A percentile compares a stretch with the other conserved stretches of the same genome.
These are phyloP conservation scores for Arachnomyces sp. DNA, from an alignment of 2,329 filamentous ascomycete genomes.

Conservation along the genomic window DNA sequence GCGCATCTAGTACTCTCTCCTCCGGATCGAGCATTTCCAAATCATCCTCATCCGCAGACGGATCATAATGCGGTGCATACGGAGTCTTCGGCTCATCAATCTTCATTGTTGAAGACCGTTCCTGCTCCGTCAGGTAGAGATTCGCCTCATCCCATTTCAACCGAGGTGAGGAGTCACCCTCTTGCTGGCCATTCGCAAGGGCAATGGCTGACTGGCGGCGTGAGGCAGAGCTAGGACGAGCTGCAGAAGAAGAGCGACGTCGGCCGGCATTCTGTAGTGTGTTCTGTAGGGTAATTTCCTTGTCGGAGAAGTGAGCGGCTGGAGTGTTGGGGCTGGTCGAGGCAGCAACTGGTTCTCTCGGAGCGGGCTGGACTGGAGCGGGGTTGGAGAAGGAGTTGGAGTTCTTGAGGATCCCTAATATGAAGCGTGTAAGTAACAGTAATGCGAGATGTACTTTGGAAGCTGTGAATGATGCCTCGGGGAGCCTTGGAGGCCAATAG, in stretches of 20 bases:
- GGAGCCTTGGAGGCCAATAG: constrained; percentile 19
- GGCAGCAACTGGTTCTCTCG: constrained; percentile 28
- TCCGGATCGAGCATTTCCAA: constrained; percentile 20
- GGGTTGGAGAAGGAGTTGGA: constrained; percentile 37
- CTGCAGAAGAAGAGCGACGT: constrained; percentile 70
- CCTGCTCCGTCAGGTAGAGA: constrained; percentile 92
- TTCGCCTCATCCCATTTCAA: constrained; percentile 99
- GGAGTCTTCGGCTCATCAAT: constrained; percentile 98
- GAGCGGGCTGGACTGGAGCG: constrained; percentile 35
- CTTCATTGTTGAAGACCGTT: constrained; percentile 95
- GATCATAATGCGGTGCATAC: constrained; percentile 87
- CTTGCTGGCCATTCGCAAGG: constrained; percentile 39
- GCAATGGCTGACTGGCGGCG: constrained; percentile 60
- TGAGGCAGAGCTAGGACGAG: constrained; percentile 55
- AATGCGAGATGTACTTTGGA: background rate
- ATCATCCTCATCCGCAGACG: constrained; percentile 69
- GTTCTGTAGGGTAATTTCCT: constrained; percentile 89
- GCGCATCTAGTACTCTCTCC: constrained; percentile 53
- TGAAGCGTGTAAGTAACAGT: constrained; percentile 5
- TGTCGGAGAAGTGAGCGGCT: constrained; percentile 38
- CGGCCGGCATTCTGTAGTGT: constrained; percentile 90
- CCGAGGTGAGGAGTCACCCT: constrained; percentile 59
- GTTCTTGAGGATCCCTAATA: constrained; percentile 86
- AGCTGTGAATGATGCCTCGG: constrained; percentile 2
- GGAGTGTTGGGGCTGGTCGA: too few relatives aligned